Evolutionary conservation across 768 basidiomycete species (phyloP).

Genomic region (Crepidotus variabilis): DNA sequence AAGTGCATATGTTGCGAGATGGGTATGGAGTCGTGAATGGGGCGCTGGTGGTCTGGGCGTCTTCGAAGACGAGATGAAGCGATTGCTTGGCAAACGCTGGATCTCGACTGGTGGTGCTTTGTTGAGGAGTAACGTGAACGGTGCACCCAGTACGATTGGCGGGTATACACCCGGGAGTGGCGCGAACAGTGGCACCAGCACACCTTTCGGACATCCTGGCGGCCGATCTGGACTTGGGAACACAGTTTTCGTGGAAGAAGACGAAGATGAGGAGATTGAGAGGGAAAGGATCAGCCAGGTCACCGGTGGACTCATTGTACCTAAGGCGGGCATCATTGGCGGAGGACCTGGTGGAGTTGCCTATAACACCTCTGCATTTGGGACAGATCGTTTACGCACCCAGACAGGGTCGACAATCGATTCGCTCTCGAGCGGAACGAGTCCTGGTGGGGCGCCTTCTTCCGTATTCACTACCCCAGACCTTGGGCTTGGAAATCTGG

Average conservation of each 20-base stretch:
- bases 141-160: constrained; percentile 18
- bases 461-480: constrained; percentile 67
- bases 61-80: constrained; percentile 78
- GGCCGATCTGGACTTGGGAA: constrained; percentile 45
- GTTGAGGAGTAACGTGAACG: constrained; percentile 58
- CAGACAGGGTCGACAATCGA: constrained; percentile 45
- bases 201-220: constrained; percentile 55
- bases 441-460: constrained; percentile 25
- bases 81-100: constrained; percentile 74
- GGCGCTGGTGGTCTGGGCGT: constrained; percentile 46
- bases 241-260: constrained; percentile 63
- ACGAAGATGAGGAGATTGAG: constrained; percentile 70
- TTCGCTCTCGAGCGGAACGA: constrained; percentile 27
- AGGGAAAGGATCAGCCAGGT: constrained; percentile 37
- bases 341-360: constrained; percentile 15
- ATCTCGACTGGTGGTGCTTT: constrained; percentile 56
- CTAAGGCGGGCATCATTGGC: constrained; percentile 13
- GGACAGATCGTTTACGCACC: constrained; percentile 45
- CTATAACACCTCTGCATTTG: constrained; percentile 34
- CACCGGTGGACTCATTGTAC: constrained; percentile 4
- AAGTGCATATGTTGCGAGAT: constrained; percentile 75
- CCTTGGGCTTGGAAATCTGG: constrained; percentile 29
- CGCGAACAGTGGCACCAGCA: constrained; percentile 64
- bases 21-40: constrained; percentile 79
- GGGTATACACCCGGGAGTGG: constrained; percentile 31